Conservation (phyloP, 192 early-diverging fungal genomes). For the Pilobolus umbonatus region DNA sequence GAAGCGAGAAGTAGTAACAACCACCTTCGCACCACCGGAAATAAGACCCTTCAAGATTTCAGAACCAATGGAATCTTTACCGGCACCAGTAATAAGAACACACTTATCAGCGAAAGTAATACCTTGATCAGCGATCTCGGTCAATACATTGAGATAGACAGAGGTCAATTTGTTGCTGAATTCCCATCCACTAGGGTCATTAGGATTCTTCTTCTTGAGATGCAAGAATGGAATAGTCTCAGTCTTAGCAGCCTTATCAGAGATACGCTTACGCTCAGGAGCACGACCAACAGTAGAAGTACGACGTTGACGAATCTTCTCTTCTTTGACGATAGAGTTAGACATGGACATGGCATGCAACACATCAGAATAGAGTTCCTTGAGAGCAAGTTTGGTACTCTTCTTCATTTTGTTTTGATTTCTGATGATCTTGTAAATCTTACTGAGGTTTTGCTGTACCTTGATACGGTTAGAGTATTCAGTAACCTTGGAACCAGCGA, state of each 20-base stretch:
- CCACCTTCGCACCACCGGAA: constrained; percentile 80
- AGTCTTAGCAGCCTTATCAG: constrained; percentile 40
- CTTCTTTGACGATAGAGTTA: constrained; percentile 61
- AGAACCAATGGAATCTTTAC: constrained; percentile 85
- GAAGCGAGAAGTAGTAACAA: constrained; percentile 91
- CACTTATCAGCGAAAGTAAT: constrained; percentile 81
- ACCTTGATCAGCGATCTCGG: constrained; percentile 75
- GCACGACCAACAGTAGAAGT: constrained; percentile 36
- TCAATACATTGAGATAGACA: constrained; percentile 78
- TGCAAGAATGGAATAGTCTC: constrained; percentile 77
- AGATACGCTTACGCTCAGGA: constrained; percentile 45
- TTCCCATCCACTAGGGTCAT: constrained; percentile 76
- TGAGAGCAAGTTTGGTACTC: constrained; percentile 62
- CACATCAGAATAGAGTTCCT: constrained; percentile 67
- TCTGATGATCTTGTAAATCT: constrained; percentile 77
- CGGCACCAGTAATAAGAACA: constrained; percentile 87
- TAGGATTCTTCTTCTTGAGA: constrained; percentile 63
- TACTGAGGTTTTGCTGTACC: constrained; percentile 72
- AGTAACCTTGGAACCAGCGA: constrained; percentile 61
- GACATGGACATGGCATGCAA: constrained; percentile 73
- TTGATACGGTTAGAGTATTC: constrained; percentile 73
- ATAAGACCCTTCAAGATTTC: constrained; percentile 79
- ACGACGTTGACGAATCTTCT: constrained; percentile 45
- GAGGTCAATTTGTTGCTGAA: constrained; percentile 72
- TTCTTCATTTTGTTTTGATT: constrained; percentile 74